A percentile compares a stretch with the other conserved stretches of the same genome.
These are phyloP conservation scores for Sordaria brevicollis DNA, from an alignment of 495 filamentous ascomycete species.

Conservation along the genomic window DNA sequence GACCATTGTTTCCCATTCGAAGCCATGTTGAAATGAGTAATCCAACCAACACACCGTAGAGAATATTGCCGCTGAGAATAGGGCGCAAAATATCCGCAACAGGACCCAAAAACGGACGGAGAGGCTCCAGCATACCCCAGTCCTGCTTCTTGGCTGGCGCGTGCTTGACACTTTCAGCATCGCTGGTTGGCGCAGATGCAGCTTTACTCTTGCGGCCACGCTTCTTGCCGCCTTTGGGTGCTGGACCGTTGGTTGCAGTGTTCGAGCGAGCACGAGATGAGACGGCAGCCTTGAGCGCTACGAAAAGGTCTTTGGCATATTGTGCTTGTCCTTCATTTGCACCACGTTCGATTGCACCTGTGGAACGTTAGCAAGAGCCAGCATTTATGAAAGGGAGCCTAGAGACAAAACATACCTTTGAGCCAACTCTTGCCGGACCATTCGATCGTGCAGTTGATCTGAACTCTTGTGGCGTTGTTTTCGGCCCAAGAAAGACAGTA, in stretches of 20 bases:
- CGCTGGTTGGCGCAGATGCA: constrained; percentile 29
- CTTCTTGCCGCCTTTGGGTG: constrained; percentile 38
- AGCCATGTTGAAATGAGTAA: constrained; percentile 48
- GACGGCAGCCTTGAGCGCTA: constrained; percentile 62
- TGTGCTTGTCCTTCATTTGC: constrained; percentile 79
- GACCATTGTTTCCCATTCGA: constrained; percentile 29
- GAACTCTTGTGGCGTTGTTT: constrained; percentile 68
- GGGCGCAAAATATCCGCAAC: constrained; percentile 59
- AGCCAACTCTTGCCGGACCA: constrained; percentile 98
- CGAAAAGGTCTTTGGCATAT: constrained; percentile 68
- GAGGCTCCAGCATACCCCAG: constrained; percentile 77
- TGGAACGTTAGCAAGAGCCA: constrained; percentile 7
- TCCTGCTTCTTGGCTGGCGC: constrained; percentile 28
- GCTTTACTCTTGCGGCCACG: constrained; percentile 49
- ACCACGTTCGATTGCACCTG: constrained; percentile 88
- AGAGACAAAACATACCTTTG: constrained; percentile 52
- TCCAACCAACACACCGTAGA: constrained; percentile 48
- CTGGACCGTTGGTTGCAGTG: constrained; percentile 24
- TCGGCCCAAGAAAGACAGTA: constrained; percentile 91
- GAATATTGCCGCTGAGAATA: constrained; percentile 59
- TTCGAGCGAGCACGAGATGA: constrained; percentile 47
- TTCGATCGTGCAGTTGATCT: constrained; percentile 81
- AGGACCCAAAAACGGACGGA: constrained; percentile 59
- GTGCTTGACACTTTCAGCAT: constrained; percentile 33
- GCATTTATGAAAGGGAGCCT: not conserved